phyloP scores from a whole-genome alignment of 1,284 basidiomycete species.

The Takashimella tepidaria region DNA sequence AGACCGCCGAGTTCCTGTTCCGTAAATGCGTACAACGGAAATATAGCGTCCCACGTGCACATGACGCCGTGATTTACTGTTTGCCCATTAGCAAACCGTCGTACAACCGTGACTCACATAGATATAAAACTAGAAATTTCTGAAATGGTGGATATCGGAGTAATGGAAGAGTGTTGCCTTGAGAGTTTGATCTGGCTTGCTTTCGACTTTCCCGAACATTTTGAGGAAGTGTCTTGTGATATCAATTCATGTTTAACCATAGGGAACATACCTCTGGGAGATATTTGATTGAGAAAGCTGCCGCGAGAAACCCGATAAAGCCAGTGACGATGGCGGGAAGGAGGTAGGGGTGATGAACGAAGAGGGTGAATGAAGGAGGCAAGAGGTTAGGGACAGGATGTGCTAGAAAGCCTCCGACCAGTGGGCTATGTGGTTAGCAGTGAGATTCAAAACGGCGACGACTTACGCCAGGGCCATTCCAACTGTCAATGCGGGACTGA shows the following conservation, averaged over 20 bases:
- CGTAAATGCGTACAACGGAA: conserved; percentile 37
- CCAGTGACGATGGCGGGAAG: conserved; percentile 32
- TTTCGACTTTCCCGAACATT: conserved; percentile 1
- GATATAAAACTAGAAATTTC: conserved; percentile 29
- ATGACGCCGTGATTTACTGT: conserved; percentile 29
- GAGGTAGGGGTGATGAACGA: conserved; percentile 33
- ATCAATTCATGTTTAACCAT: neutral
- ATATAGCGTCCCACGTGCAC: conserved; percentile 38
- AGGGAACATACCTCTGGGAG: conserved; percentile 32
- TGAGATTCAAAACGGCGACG: neutral
- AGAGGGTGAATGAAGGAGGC: conserved; percentile 21
- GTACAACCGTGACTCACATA: conserved; percentile 28
- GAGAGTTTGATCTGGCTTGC: neutral
- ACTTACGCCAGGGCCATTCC: conserved; percentile 36
- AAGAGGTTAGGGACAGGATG: conserved; percentile 30
- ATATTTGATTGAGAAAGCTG: conserved; percentile 17
- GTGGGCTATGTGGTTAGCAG: conserved; percentile 18
- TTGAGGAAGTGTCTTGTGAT: conserved; percentile 10
- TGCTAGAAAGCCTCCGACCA: conserved; percentile 37
- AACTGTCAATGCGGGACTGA: conserved; percentile 32
- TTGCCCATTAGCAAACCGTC: neutral
- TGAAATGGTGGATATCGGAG: conserved; percentile 24
- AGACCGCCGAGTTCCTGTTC: conserved; percentile 31
- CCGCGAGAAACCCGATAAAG: conserved; percentile 16
- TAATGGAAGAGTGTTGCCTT: conserved; percentile 7